Conservation (phyloP, 78 protist species). For the Capsaspora owczarzaki region DNA sequence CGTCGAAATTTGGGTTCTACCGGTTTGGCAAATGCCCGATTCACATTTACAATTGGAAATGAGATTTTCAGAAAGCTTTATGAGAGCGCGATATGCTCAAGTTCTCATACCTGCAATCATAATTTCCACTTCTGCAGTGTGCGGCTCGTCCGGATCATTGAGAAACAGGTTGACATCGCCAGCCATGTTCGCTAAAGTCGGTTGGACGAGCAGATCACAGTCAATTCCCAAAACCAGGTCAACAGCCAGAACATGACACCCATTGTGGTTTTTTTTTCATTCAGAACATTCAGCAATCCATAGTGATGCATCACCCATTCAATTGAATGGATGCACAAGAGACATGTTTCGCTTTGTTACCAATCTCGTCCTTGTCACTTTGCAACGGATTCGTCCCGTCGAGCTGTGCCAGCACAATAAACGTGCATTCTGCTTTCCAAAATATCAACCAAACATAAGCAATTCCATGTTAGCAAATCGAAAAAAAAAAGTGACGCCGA, state of each 20-base stretch:
- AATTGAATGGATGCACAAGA: not conserved
- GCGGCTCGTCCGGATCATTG: conserved; percentile 37
- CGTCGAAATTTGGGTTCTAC: conserved; percentile 40
- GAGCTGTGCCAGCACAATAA: not conserved
- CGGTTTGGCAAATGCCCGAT: not conserved
- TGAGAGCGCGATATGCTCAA: not conserved
- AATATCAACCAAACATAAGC: not conserved
- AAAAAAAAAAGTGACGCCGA: no score
- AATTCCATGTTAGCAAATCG: not conserved
- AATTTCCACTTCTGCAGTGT: conserved; percentile 52
- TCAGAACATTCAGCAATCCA: not conserved
- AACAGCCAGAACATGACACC: not conserved
- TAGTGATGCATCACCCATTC: not conserved
- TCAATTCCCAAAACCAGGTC: no score
- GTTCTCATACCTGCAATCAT: conserved; percentile 53
- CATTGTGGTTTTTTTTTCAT: not conserved
- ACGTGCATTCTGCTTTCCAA: conserved; percentile 8
- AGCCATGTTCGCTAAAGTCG: conserved; percentile 23
- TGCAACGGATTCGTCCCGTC: not conserved
- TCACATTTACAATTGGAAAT: not conserved
- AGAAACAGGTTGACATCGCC: conserved; percentile 83
- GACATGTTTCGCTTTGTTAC: no score
- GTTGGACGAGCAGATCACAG: not conserved
- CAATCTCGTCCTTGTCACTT: no score
- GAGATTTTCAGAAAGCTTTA: not conserved